Evolutionary conservation across 495 filamentous ascomycete genomes (phyloP).

Genomic region (Trichoderma parareesei): DNA sequence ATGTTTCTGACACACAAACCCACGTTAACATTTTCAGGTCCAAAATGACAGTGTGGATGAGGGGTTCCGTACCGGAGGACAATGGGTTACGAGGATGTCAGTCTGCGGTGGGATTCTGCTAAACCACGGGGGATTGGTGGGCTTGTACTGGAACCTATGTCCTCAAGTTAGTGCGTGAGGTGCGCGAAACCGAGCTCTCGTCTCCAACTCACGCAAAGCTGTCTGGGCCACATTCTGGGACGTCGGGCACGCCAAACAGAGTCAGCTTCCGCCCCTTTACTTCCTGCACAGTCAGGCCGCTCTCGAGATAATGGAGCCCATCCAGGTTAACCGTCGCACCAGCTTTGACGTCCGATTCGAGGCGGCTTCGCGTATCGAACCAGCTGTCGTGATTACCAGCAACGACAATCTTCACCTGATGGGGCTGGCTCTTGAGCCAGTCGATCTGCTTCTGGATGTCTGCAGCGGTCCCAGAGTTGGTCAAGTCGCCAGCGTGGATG

Average conservation of each 20-base stretch:
- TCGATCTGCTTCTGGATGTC: constrained; percentile 71
- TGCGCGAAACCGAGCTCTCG: background rate
- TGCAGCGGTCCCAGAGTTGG: constrained; percentile 57
- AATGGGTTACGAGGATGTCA: constrained; percentile 83
- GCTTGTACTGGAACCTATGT: constrained; percentile 40
- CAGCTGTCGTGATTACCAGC: constrained; percentile 86
- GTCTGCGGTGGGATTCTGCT: constrained; percentile 57
- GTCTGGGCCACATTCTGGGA: constrained; percentile 40
- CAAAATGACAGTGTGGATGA: background rate
- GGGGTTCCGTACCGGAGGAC: constrained; percentile 34
- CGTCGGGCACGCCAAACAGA: constrained; percentile 45
- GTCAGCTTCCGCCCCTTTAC: constrained; percentile 44
- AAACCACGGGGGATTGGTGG: constrained; percentile 36
- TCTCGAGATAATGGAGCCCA: constrained; percentile 43
- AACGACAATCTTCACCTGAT: constrained; percentile 73
- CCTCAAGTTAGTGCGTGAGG: constrained; percentile 10
- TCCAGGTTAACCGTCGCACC: constrained; percentile 35
- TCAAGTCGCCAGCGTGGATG: constrained; percentile 83
- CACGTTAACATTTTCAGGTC: background rate
- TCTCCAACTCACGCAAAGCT: constrained; percentile 49
- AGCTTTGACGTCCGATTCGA: constrained; percentile 26
- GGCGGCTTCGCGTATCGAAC: constrained; percentile 52
- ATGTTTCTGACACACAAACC: constrained; percentile 35
- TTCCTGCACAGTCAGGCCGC: constrained; percentile 34
- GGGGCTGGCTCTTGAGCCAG: constrained; percentile 67